Percentiles rank a stretch among this genome's conserved stretches.
Evolutionary conservation across 1,284 basidiomycete genomes (phyloP).

Genomic region (Calocybe gambosa): DNA sequence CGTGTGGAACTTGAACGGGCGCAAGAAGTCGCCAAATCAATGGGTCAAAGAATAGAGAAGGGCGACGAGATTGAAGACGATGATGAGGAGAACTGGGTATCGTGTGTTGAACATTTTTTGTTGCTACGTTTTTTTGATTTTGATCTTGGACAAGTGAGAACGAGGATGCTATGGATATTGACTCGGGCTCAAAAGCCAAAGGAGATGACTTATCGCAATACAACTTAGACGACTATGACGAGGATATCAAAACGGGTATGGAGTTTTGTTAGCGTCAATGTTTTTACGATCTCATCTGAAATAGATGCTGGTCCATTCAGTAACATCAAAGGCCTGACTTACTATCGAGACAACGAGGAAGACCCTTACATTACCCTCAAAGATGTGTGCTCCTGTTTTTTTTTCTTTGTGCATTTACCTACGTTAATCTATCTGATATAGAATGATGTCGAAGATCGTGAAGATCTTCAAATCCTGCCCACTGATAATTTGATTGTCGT

Average conservation of each 20-base stretch:
- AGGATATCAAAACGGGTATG: conserved; percentile 67
- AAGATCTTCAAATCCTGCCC: conserved; percentile 86
- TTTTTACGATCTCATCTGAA: conserved; percentile 11
- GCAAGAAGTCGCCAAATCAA: conserved; percentile 68
- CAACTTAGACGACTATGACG: conserved; percentile 91
- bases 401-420: background rate
- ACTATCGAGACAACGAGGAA: conserved; percentile 87
- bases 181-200: conserved; percentile 41
- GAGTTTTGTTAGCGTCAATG: background rate
- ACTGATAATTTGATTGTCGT: conserved; percentile 90
- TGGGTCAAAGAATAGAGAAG: conserved; percentile 56
- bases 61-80: conserved; percentile 56
- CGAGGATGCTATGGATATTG: conserved; percentile 62
- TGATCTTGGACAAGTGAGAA: conserved; percentile 28
- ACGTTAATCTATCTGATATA: conserved; percentile 17
- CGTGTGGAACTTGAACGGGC: conserved; percentile 80
- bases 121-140: conserved; percentile 18
- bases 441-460: conserved; percentile 80
- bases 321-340: conserved; percentile 93
- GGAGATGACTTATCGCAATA: conserved; percentile 86
- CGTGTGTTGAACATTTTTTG: conserved; percentile 52
- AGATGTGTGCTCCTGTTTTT: conserved; percentile 69
- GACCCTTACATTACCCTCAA: conserved; percentile 98
- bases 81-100: conserved; percentile 66
- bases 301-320: conserved; percentile 85